Percentiles rank a stretch among this genome's conserved stretches.
These are phyloP conservation scores for Penstemon davidsonii DNA, from an alignment of 257 asterid genomes.

Conservation along the genomic window DNA sequence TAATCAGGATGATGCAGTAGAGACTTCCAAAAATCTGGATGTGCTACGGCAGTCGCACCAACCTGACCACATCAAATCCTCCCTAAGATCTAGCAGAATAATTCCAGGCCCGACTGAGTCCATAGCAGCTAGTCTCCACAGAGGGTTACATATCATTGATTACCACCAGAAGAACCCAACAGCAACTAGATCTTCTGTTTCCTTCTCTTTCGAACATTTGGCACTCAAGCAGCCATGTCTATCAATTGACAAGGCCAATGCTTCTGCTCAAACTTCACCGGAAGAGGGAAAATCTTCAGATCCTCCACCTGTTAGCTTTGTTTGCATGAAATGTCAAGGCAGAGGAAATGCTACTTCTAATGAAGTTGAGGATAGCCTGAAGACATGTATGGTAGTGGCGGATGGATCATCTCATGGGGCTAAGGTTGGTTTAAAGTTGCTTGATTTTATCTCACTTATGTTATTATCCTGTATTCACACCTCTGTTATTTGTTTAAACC, in stretches of 20 bases:
- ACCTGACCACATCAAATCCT: slow-evolving; percentile 51
- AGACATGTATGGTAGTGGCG: slow-evolving; percentile 36
- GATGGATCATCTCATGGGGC: slow-evolving; percentile 36
- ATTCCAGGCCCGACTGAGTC: slow-evolving; percentile 79
- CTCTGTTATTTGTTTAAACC: not conserved
- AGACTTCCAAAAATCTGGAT: slow-evolving; percentile 40
- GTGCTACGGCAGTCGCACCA: slow-evolving; percentile 41
- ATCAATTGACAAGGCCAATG: slow-evolving; percentile 48
- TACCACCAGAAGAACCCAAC: slow-evolving; percentile 73
- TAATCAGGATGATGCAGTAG: slow-evolving; percentile 39
- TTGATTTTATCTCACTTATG: not conserved
- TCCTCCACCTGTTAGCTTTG: no score
- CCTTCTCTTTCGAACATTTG: slow-evolving; percentile 89
- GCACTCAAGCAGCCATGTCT: slow-evolving; percentile 58
- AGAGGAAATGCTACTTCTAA: slow-evolving; percentile 16
- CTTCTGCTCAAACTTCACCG: slow-evolving; percentile 52
- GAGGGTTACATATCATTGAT: slow-evolving; percentile 84
- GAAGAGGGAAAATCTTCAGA: slow-evolving; percentile 13
- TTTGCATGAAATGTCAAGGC: no score
- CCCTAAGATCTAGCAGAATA: slow-evolving; percentile 74
- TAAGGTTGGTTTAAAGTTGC: slow-evolving; percentile 34
- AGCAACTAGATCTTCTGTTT: slow-evolving; percentile 67
- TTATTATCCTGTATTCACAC: not conserved
- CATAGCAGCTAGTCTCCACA: slow-evolving; percentile 86
- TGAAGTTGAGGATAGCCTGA: slow-evolving; percentile 42